Evolutionary conservation across 305 asterid genomes (phyloP).

Genomic region (Euphrasia arctica): DNA sequence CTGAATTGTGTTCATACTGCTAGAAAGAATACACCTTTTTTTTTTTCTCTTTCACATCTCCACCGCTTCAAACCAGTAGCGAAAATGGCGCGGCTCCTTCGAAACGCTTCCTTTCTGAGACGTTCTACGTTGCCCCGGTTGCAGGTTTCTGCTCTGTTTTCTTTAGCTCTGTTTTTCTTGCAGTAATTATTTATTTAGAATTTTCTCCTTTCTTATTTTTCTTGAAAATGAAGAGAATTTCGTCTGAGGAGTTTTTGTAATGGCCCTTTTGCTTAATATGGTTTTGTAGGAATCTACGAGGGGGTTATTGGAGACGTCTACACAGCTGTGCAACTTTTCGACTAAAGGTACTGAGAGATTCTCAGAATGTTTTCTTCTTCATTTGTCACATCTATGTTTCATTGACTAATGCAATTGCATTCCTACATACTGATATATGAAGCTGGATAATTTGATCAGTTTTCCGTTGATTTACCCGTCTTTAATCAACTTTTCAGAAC

Average conservation of each 20-base stretch:
- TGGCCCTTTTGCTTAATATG: neutral
- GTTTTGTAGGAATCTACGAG: slow-evolving; percentile 27
- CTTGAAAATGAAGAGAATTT: neutral
- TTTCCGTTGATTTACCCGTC: neutral
- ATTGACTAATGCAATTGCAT: slow-evolving; percentile 6
- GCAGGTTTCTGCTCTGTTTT: slow-evolving; percentile 31
- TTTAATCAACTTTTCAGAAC: neutral
- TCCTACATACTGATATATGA: neutral
- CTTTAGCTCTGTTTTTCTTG: neutral
- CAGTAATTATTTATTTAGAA: neutral
- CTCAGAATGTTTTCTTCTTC: neutral
- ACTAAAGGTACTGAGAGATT: slow-evolving; percentile 31
- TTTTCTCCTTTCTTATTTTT: neutral
- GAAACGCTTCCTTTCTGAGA: slow-evolving; percentile 30
- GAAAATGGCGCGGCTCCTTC: slow-evolving; percentile 39
- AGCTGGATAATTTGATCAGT: slow-evolving; percentile 12
- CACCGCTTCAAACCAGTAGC: neutral
- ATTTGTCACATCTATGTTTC: neutral
- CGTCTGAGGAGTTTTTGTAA: neutral
- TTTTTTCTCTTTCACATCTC: neutral
- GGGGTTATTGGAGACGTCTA: slow-evolving; percentile 31
- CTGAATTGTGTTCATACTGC: slow-evolving; percentile 14
- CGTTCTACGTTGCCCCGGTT: slow-evolving; percentile 33
- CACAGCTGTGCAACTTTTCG: slow-evolving; percentile 33
- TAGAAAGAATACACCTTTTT: slow-evolving; percentile 1